These are phyloP conservation scores for Ustilaginoidea virens DNA, from an alignment of 2,329 filamentous ascomycete species.

Conservation along the genomic window DNA sequence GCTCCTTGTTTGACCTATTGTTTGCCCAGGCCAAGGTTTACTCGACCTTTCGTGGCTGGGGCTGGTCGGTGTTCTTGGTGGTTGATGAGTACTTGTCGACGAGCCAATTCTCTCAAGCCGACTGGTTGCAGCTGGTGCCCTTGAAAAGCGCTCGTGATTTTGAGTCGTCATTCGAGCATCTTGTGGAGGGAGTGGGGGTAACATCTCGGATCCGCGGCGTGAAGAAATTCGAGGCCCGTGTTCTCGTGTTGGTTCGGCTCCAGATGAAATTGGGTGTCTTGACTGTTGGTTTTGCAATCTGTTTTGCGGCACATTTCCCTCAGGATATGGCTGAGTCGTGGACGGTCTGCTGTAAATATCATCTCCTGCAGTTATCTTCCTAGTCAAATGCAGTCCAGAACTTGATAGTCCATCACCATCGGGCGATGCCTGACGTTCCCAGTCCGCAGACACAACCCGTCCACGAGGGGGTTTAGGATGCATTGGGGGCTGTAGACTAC, in stretches of 20 bases:
- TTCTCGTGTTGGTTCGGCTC: neutral
- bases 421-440: slow-evolving; percentile 24
- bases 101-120: slow-evolving; percentile 19
- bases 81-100: slow-evolving; percentile 11
- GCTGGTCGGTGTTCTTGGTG: slow-evolving; percentile 8
- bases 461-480: slow-evolving; percentile 17
- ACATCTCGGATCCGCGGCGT: slow-evolving; percentile 8
- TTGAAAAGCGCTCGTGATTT: slow-evolving; percentile 15
- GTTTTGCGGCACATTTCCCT: slow-evolving; percentile 17
- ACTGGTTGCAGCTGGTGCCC: slow-evolving; percentile 15
- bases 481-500: slow-evolving; percentile 27
- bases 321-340: slow-evolving; percentile 12
- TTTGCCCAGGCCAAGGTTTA: slow-evolving; percentile 10
- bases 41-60: slow-evolving; percentile 7
- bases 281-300: slow-evolving; percentile 13
- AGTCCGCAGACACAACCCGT: slow-evolving; percentile 28
- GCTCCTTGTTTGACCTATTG: slow-evolving; percentile 17
- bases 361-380: slow-evolving; percentile 8
- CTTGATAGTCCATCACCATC: slow-evolving; percentile 25
- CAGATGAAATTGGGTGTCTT: slow-evolving; percentile 4
- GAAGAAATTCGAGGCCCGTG: neutral
- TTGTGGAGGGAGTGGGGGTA: slow-evolving; percentile 9
- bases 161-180: slow-evolving; percentile 4
- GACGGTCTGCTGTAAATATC: slow-evolving; percentile 11
- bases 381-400: slow-evolving; percentile 14